Conservation (phyloP, 2,329 filamentous ascomycete genomes). For the Nemania diffusa region DNA sequence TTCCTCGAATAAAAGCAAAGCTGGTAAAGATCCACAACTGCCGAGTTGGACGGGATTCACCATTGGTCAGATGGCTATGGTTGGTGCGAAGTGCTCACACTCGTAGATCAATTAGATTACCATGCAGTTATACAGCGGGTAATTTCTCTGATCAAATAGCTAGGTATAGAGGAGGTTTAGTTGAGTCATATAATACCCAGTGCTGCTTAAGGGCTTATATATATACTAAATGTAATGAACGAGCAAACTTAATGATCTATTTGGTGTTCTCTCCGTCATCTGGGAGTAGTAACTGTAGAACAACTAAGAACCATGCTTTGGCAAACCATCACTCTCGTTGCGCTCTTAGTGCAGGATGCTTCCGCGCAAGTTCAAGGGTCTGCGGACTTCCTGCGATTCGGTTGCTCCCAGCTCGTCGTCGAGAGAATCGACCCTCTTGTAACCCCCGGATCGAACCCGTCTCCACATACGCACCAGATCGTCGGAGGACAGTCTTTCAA, state of each 20-base stretch:
- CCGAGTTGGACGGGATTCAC: conserved; percentile 11
- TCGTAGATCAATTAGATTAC: not conserved
- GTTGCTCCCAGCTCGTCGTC: conserved; percentile 22
- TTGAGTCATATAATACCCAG: not conserved
- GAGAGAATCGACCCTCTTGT: conserved; percentile 22
- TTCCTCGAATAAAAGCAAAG: conserved; percentile 8
- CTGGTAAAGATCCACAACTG: conserved; percentile 14
- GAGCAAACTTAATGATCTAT: not conserved
- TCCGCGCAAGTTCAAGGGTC: conserved; percentile 22
- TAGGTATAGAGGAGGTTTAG: not conserved
- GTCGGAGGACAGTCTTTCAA: conserved; percentile 19
- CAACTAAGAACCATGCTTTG: conserved; percentile 11
- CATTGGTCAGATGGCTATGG: not conserved
- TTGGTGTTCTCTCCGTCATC: not conserved
- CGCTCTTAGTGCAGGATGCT: conserved; percentile 5
- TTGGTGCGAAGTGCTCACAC: not conserved
- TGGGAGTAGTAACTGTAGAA: not conserved
- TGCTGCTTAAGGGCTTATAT: not conserved
- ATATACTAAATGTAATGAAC: not conserved
- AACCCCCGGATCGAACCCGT: conserved; percentile 13
- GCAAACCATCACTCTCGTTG: conserved; percentile 6
- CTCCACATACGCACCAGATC: conserved; percentile 20
- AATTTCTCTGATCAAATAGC: not conserved
- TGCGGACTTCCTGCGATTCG: conserved; percentile 20
- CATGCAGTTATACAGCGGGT: conserved; percentile 3